Conservation (phyloP, 139 green algal genomes). For the Edaphochlamys debaryana region DNA sequence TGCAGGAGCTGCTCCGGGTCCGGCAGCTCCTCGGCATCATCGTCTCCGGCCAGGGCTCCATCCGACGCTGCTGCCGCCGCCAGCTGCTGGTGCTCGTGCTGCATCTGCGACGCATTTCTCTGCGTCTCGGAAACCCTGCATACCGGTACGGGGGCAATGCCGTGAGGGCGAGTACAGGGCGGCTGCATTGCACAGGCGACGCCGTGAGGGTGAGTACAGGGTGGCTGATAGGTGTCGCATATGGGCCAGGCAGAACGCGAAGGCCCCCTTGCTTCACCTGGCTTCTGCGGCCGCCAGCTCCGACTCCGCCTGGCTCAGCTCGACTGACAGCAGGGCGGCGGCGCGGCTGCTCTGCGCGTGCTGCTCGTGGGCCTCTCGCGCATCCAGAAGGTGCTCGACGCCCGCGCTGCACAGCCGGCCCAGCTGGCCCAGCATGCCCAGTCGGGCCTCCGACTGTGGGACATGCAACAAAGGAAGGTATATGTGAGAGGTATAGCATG, state of each 20-base stretch:
- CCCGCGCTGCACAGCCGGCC: conserved; percentile 1
- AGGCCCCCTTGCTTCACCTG: too few relatives aligned
- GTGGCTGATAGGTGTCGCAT: too few relatives aligned
- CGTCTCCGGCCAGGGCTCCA: background rate
- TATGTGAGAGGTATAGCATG: too few relatives aligned
- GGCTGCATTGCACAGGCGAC: too few relatives aligned
- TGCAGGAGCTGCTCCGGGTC: conserved; percentile 3
- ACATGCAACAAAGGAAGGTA: too few relatives aligned
- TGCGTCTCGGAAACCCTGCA: too few relatives aligned
- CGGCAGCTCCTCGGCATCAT: background rate
- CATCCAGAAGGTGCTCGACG: conserved; percentile 10
- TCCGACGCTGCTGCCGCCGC: background rate
- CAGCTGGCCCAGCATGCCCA: conserved; percentile 18
- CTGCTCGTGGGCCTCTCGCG: background rate
- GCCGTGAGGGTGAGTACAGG: too few relatives aligned
- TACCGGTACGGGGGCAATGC: too few relatives aligned
- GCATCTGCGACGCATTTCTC: too few relatives aligned
- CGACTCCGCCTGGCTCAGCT: background rate
- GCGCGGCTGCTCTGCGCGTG: background rate
- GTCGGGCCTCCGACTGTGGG: conserved; percentile 3
- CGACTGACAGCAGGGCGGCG: background rate
- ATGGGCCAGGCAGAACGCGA: too few relatives aligned
- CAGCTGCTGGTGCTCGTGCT: background rate
- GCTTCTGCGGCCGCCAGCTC: background rate
- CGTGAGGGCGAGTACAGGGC: too few relatives aligned